Base-by-base conservation (phyloP, 2,329 filamentous ascomycete species). In the Parascedosporium putredinis region DNA sequence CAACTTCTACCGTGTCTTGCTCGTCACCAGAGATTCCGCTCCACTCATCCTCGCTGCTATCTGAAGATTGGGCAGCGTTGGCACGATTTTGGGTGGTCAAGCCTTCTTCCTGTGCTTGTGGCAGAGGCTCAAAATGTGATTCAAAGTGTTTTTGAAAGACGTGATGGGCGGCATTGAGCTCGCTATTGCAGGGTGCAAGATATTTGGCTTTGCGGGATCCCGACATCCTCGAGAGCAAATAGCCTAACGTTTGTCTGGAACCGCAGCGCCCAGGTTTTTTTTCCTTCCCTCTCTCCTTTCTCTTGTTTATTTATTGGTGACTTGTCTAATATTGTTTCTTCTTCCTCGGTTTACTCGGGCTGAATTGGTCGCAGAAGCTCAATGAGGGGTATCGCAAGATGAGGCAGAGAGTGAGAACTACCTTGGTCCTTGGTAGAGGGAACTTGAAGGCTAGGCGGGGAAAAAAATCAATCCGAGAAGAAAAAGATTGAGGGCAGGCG, bases 91-190 rank as follows among this genome's bases (percentile, higher is more conserved):
- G 67, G 10, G 68, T 66, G 25, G 52, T 49, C 47, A 56, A 55
- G 56, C 54, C 38, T 55, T 55, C 54, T 40, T 55, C 40, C 44
- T 53, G 52, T 36, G 50, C 60, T 3, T 65, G 63, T 36, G 72
- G 72, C 34, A 95, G 65, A 7, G 91, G 88, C 62, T 81, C 79
- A 69, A 96, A 97, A 61, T 86, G 83, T 24, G 87, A 79, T 67
- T 96, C 93, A 62, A 97, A 97, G 62, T 91, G 85, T 57, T 79
- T 80, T 51, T 83, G 81, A 60, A 98, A 87, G 51, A 90, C 76
- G 50, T 84, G 87, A 57, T 87, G 81, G 10, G 85, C 74, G 52
- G 82, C 75, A 55, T 62, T 66, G 22, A 63, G 49, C 2, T 58
- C 51, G 3, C 60, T 57, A 29, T 57, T 58, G 10, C 60, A 51